Base-by-base conservation (phyloP, 2,329 filamentous ascomycete genomes). In the Emergomyces africanus region DNA sequence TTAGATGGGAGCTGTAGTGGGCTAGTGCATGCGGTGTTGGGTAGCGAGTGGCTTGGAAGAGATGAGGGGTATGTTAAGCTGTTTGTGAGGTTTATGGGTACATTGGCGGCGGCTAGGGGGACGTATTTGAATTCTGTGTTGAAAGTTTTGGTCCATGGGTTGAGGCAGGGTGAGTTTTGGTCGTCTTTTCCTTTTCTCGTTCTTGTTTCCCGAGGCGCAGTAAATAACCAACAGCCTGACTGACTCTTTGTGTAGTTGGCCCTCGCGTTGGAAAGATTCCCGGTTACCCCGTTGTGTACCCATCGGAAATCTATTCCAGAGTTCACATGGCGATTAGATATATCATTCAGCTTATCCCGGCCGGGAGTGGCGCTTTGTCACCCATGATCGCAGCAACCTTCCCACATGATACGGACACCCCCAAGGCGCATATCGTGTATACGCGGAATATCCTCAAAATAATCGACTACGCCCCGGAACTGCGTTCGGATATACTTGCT, bases 341-440 rank as follows among this genome's bases (percentile, higher is more conserved):
- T 66, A 77, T 99, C 14, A 78, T 96, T 51, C 82, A 84, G 65
- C 83, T 95, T 60, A 88, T 95, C 59, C 91, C 94, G 2, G 87
- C 90, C 37, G 87, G 88, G 4, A 85, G 85, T 62, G 79, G 83
- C 41, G 81, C 86, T 1, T 76, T 96, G 35, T 83, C 86, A 42
- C 81, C 83, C 39, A 77, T 90, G 54, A 72, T 95, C 44, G 74
- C 81, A 54, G 72, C 77, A 55, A 85, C 85, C 48, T 95, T 95
- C 61, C 90, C 90, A 0, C 88, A 84, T 61, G 80, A 87, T 55
- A 86, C 86, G 63, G 89, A 95, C 57, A 83, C 86, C 3, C 86
- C 87, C 62, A 85, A 85, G 64, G 80, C 83, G n/a, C 90, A 96
- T 70, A 83, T 92, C 65, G 84, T 86, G n/a, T 99, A 95, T 68